Evolutionary conservation across 495 filamentous ascomycete genomes (phyloP).

Genomic region (Saxophila tyrrhenica): DNA sequence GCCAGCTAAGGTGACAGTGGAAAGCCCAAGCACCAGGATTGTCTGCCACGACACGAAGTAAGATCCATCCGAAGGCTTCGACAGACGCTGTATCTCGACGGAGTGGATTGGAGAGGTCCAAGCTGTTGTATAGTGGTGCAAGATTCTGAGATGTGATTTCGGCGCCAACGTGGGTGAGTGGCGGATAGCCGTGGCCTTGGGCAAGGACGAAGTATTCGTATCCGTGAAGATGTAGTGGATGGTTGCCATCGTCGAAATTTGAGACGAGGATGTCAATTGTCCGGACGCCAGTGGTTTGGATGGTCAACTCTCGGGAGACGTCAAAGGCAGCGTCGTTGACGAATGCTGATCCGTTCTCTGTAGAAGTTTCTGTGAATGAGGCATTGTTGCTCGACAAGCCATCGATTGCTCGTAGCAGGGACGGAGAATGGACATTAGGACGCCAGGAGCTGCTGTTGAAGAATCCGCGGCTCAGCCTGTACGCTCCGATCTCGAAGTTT

Average conservation of each 20-base stretch:
- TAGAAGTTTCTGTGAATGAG: conserved; percentile 10
- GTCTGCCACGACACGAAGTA: conserved; percentile 25
- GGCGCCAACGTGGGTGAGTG: conserved; percentile 7
- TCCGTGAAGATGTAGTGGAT: conserved; percentile 33
- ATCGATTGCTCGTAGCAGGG: conserved; percentile 34
- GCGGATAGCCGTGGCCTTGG: conserved; percentile 42
- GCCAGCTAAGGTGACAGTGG: conserved; percentile 39
- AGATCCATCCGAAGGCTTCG: conserved; percentile 26
- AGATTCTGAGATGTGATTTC: conserved; percentile 7
- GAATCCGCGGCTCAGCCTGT: conserved; percentile 42
- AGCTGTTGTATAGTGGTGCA: conserved; percentile 10
- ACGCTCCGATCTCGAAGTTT: conserved; percentile 46
- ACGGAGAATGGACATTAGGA: conserved; percentile 31
- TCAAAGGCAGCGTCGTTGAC: conserved; percentile 23
- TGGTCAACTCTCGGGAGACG: conserved; percentile 16
- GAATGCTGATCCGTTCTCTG: conserved; percentile 8
- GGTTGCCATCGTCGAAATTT: conserved; percentile 29
- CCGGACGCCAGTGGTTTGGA: conserved; percentile 23
- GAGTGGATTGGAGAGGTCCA: conserved; percentile 25
- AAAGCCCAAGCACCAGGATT: conserved; percentile 29
- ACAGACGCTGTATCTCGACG: conserved; percentile 26
- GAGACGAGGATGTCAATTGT: conserved; percentile 26
- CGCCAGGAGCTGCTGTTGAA: conserved; percentile 45
- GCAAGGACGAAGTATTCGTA: conserved; percentile 50
- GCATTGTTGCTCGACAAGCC: conserved; percentile 31